A percentile compares a stretch with the other conserved stretches of the same genome.
phyloP scores from a whole-genome alignment of 2,329 filamentous ascomycete genomes.

The Aaosphaeria pasadenensis region DNA sequence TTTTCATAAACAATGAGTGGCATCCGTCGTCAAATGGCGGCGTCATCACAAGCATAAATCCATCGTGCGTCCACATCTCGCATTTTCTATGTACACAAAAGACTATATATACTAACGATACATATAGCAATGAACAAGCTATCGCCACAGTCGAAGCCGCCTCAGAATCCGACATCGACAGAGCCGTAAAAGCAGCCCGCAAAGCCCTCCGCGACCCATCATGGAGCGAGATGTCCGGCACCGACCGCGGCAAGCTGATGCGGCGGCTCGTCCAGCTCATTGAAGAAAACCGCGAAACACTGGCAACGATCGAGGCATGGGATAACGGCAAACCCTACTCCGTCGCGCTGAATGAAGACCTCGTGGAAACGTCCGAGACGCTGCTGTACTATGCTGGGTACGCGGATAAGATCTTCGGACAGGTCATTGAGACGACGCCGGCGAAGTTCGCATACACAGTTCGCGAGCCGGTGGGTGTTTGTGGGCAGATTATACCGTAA shows the following conservation, averaged over 20 bases:
- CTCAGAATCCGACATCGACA: conserved; percentile 40
- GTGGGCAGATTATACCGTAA: background rate
- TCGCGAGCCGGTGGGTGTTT: background rate
- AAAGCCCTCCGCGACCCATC: background rate
- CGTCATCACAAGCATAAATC: no score
- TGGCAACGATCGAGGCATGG: background rate
- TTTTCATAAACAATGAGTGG: no score
- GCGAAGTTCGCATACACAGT: conserved; percentile 54
- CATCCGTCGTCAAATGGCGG: no score
- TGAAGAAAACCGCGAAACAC: background rate
- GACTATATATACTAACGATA: no score
- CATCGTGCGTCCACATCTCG: no score
- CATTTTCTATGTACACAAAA: no score
- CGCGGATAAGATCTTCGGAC: conserved; percentile 69
- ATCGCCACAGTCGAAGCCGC: conserved; percentile 72
- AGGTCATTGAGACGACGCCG: conserved; percentile 62
- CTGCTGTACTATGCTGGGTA: background rate
- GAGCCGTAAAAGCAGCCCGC: background rate
- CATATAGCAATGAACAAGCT: conserved; percentile 51
- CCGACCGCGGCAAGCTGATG: background rate
- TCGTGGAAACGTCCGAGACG: background rate
- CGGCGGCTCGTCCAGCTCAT: background rate
- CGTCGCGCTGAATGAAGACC: background rate
- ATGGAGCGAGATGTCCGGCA: background rate
- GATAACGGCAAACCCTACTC: background rate